Evolutionary conservation across 768 basidiomycete species (phyloP).

Genomic region (Boletus subcaerulescens): DNA sequence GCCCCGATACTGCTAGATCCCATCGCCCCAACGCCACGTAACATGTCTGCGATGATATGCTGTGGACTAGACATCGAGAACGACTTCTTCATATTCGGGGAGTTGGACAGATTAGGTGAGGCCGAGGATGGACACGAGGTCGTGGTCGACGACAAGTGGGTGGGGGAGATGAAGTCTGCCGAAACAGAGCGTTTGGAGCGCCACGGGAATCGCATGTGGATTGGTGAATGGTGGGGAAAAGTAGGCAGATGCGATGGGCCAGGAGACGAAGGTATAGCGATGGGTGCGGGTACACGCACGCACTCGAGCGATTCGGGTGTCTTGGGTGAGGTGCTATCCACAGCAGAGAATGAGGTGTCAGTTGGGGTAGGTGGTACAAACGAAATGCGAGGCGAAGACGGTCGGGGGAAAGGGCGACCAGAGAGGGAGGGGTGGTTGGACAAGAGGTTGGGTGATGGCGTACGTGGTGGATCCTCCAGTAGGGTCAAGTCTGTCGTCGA

Average conservation of each 20-base stretch:
- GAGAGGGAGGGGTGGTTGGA: constrained; percentile 25
- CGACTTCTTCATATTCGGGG: constrained; percentile 12
- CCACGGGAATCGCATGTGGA: constrained; percentile 3
- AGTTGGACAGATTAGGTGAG: constrained; percentile 4
- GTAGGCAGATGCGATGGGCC: neutral
- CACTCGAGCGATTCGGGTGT: neutral
- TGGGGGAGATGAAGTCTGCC: neutral
- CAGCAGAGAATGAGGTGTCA: neutral
- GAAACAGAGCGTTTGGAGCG: constrained; percentile 9
- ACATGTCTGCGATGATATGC: constrained; percentile 35
- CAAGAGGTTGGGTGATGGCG: constrained; percentile 24
- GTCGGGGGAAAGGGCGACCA: constrained; percentile 6
- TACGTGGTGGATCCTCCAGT: constrained; percentile 6
- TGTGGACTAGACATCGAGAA: constrained; percentile 15
- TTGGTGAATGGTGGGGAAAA: constrained; percentile 2
- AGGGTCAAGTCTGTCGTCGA: constrained; percentile 7
- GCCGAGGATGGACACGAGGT: constrained; percentile 1
- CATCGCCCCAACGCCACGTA: constrained; percentile 45
- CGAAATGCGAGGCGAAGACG: constrained; percentile 9
- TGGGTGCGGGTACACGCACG: neutral
- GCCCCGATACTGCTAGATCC: neutral
- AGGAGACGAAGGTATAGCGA: neutral
- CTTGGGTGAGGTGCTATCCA: neutral
- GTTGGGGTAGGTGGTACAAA: constrained; percentile 5
- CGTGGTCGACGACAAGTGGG: neutral